phyloP scores from a whole-genome alignment of 768 basidiomycete species.

The Mycena galopus region DNA sequence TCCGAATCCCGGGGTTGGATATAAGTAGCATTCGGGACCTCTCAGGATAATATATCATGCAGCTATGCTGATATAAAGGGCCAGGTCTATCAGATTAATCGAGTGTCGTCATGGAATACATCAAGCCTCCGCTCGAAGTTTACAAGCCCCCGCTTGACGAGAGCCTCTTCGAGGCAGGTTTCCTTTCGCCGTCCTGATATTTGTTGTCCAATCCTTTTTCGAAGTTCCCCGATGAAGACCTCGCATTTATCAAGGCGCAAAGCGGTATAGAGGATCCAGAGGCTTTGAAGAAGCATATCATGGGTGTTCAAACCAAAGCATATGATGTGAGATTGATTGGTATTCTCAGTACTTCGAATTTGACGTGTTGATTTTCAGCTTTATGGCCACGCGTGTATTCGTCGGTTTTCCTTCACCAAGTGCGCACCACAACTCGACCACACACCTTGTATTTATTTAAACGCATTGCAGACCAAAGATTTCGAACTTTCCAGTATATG shows the following conservation, averaged over 20 bases:
- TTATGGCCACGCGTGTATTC: constrained; percentile 41
- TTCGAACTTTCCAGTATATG: constrained; percentile 50
- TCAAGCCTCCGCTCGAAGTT: too few species aligned
- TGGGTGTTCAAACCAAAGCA: constrained; percentile 49
- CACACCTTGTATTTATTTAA: neutral
- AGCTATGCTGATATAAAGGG: neutral
- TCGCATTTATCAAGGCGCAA: constrained; percentile 44
- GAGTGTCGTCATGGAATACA: constrained; percentile 13
- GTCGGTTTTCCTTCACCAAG: constrained; percentile 41
- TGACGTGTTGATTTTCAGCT: neutral
- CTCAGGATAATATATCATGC: too few species aligned
- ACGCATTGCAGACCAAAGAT: constrained; percentile 43
- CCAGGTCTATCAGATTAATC: neutral
- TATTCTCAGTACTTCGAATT: neutral
- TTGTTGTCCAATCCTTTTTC: neutral
- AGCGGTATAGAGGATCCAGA: constrained; percentile 47
- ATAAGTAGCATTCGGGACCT: too few species aligned
- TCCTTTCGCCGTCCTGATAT: too few species aligned
- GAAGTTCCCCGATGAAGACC: constrained; percentile 29
- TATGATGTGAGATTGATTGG: constrained; percentile 41
- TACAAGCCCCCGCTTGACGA: constrained; percentile 28
- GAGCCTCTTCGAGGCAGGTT: constrained; percentile 10
- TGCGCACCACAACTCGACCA: neutral
- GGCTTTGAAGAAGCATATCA: constrained; percentile 47
- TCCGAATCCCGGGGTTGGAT: too few species aligned